Conservation (phyloP, 768 basidiomycete species). For the Atractiella rhizophila region DNA sequence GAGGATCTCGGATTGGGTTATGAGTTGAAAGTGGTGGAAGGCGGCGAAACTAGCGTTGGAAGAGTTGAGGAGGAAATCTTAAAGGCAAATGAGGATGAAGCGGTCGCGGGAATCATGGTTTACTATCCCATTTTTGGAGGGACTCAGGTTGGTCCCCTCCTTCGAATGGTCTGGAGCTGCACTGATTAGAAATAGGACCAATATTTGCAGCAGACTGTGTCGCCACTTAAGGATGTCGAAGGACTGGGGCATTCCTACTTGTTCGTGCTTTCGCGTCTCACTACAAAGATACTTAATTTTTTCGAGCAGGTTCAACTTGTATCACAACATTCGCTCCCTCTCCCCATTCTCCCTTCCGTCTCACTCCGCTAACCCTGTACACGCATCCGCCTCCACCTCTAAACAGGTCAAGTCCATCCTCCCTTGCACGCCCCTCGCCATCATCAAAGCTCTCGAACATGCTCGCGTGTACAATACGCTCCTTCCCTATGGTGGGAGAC, state of each 20-base stretch:
- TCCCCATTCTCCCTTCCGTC: constrained; percentile 42
- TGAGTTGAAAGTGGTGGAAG: constrained; percentile 36
- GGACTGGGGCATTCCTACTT: constrained; percentile 75
- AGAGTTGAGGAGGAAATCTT: constrained; percentile 91
- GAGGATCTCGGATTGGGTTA: constrained; percentile 66
- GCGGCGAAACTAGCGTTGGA: constrained; percentile 40
- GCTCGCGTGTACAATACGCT: constrained; percentile 79
- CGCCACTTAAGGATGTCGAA: constrained; percentile 90
- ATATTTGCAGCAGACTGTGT: constrained; percentile 91
- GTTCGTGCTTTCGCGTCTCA: constrained; percentile 67
- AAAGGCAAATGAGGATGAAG: constrained; percentile 67
- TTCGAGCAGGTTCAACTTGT: constrained; percentile 15
- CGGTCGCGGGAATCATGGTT: constrained; percentile 62
- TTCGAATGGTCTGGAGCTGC: constrained; percentile 17
- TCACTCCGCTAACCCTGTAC: constrained; percentile 11
- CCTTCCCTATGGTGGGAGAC: constrained; percentile 77
- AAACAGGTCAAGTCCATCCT: constrained; percentile 74
- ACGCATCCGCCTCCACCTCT: constrained; percentile 11
- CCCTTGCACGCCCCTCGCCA: constrained; percentile 86
- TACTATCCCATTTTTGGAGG: constrained; percentile 91
- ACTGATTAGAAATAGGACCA: constrained; percentile 38
- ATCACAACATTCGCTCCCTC: constrained; percentile 65
- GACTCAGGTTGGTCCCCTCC: constrained; percentile 35
- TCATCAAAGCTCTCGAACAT: constrained; percentile 81
- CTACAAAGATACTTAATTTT: constrained; percentile 40